phyloP scores from a whole-genome alignment of 1,284 basidiomycete genomes.

The Ustilago bromivora region DNA sequence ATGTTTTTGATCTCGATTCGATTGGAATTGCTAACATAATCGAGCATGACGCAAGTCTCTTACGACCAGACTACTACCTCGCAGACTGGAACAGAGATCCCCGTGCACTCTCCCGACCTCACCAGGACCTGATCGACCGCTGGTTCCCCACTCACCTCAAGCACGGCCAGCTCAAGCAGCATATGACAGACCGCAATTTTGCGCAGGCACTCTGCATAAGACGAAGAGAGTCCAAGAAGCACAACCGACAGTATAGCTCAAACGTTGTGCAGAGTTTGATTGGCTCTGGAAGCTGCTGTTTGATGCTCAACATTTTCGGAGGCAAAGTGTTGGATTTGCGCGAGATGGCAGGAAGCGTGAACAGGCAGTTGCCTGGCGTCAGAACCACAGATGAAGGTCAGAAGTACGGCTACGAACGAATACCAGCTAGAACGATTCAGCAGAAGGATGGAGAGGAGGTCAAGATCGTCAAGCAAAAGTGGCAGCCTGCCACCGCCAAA shows the following conservation, averaged over 20 bases:
- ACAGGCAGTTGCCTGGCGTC: slow-evolving; percentile 25
- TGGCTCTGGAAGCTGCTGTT: slow-evolving; percentile 44
- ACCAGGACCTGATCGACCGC: slow-evolving; percentile 48
- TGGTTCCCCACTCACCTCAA: slow-evolving; percentile 43
- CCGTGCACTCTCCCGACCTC: slow-evolving; percentile 32
- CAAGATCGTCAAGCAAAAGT: slow-evolving; percentile 22
- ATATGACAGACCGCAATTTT: slow-evolving; percentile 37
- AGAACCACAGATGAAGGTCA: slow-evolving; percentile 21
- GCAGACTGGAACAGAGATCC: slow-evolving; percentile 35
- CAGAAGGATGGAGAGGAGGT: slow-evolving; percentile 16
- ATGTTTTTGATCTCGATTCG: slow-evolving; percentile 34
- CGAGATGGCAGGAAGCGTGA: slow-evolving; percentile 40
- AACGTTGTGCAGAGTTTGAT: slow-evolving; percentile 39
- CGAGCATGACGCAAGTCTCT: slow-evolving; percentile 44
- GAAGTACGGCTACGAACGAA: slow-evolving; percentile 40
- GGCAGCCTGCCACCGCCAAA: slow-evolving; percentile 43
- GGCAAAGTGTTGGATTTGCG: slow-evolving; percentile 36
- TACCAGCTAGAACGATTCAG: slow-evolving; percentile 32
- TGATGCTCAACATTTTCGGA: slow-evolving; percentile 49
- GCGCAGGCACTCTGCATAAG: slow-evolving; percentile 31
- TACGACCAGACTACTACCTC: slow-evolving; percentile 36
- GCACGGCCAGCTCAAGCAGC: slow-evolving; percentile 24
- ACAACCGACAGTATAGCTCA: slow-evolving; percentile 35
- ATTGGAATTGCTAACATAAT: slow-evolving; percentile 37
- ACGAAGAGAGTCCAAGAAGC: slow-evolving; percentile 28